A percentile compares a stretch with the other conserved stretches of the same genome.
These are phyloP conservation scores for Penicillium verrucosum DNA, from an alignment of 2,329 filamentous ascomycete species.

Conservation along the genomic window DNA sequence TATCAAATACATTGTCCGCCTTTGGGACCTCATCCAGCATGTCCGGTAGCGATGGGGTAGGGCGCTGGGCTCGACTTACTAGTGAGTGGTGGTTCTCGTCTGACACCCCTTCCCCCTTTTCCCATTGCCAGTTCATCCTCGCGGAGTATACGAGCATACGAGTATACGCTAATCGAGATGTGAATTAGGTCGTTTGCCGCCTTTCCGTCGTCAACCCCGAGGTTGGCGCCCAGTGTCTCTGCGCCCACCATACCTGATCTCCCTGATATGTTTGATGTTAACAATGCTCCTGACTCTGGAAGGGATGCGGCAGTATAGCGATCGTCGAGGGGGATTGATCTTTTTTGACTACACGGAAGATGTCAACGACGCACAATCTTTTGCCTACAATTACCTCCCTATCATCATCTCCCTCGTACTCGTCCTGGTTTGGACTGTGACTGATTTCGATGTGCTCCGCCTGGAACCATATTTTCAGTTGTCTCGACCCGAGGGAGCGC, in stretches of 20 bases:
- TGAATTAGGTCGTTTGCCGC: not conserved
- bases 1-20: conserved; percentile 4
- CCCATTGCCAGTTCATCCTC: not conserved
- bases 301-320: conserved; percentile 30
- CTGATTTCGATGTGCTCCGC: conserved; percentile 50
- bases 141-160: not conserved
- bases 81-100: conserved; percentile 14
- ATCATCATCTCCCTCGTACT: conserved; percentile 47
- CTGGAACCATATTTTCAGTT: conserved; percentile 49
- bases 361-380: conserved; percentile 27
- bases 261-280: conserved; percentile 24
- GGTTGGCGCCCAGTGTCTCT: conserved; percentile 36
- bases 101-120: not conserved
- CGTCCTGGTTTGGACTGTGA: conserved; percentile 48
- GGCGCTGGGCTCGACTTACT: conserved; percentile 15
- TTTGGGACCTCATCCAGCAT: conserved; percentile 20
- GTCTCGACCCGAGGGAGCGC: conserved; percentile 31
- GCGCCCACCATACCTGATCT: conserved; percentile 29
- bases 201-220: conserved; percentile 1
- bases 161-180: not conserved
- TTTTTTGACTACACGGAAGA: conserved; percentile 31
- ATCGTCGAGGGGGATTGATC: conserved; percentile 27
- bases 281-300: conserved; percentile 27
- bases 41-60: conserved; percentile 16
- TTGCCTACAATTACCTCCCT: conserved; percentile 40